Percentiles rank a stretch among this genome's conserved stretches.
Conservation (phyloP, 441 rosid species). For the Lagerstroemia fauriei region DNA sequence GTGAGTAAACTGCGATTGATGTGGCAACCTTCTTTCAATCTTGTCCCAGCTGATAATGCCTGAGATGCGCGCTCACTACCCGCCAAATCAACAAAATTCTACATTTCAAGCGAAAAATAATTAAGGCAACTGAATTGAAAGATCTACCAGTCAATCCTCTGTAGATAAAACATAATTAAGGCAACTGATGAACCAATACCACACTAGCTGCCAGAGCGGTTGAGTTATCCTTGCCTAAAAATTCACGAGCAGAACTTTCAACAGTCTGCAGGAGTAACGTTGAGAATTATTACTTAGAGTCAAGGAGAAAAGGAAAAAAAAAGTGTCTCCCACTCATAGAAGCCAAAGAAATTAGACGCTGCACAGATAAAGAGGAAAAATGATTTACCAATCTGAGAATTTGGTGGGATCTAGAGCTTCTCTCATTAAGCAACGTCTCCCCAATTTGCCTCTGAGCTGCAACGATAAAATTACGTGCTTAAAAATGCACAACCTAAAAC, state of each 20-base stretch:
- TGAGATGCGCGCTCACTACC: constrained; percentile 98
- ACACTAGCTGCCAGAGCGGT: constrained; percentile 80
- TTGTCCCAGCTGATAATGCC: constrained; percentile 73
- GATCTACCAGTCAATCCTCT: background rate
- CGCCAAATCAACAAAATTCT: constrained; percentile 92
- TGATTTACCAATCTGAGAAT: constrained; percentile 78
- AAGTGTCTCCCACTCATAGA: background rate
- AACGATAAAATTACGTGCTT: constrained; percentile 16
- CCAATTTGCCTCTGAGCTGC: constrained; percentile 95
- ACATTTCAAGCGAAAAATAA: constrained; percentile 33
- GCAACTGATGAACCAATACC: constrained; percentile 40
- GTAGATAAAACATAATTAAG: background rate
- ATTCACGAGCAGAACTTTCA: constrained; percentile 78
- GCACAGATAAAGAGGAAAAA: constrained; percentile 14
- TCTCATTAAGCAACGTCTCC: constrained; percentile 85
- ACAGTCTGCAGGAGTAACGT: constrained; percentile 56
- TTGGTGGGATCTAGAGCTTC: constrained; percentile 97
- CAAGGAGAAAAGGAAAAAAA: background rate
- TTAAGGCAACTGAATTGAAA: background rate
- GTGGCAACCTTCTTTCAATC: constrained; percentile 95
- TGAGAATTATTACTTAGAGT: background rate
- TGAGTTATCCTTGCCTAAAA: constrained; percentile 58
- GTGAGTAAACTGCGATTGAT: constrained; percentile 89
- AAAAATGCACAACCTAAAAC: background rate
- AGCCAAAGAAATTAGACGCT: background rate